A percentile compares a stretch with the other conserved stretches of the same genome.
These are phyloP conservation scores for Tricholoma sp. DNA, from an alignment of 768 basidiomycete genomes.

Conservation along the genomic window DNA sequence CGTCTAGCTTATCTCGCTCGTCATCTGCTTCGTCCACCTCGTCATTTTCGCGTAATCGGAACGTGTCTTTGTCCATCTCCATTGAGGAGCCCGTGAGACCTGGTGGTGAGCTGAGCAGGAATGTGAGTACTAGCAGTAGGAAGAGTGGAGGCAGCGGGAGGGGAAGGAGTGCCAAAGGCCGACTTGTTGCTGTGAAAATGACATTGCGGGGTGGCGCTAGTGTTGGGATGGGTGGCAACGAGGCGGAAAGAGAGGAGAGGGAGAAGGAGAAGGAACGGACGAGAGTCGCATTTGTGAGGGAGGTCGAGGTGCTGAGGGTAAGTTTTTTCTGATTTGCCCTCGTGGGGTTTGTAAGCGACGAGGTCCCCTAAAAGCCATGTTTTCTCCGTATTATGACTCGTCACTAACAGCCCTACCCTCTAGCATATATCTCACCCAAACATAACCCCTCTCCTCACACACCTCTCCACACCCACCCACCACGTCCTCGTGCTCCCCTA, in stretches of 20 bases:
- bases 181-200: constrained; percentile 44
- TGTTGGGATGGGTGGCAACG: constrained; percentile 15
- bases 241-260: constrained; percentile 29
- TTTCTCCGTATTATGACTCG: too few relatives aligned
- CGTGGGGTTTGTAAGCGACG: background rate
- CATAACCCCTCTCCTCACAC: constrained; percentile 66
- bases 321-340: constrained; percentile 24
- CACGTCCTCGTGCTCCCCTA: constrained; percentile 79
- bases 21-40: constrained; percentile 11
- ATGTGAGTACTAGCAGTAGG: background rate
- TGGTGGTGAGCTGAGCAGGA: background rate
- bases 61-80: constrained; percentile 2
- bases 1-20: constrained; percentile 8
- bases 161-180: constrained; percentile 2
- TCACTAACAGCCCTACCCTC: background rate
- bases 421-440: constrained; percentile 80
- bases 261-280: constrained; percentile 61
- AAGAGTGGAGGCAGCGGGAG: background rate
- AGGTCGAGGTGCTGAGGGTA: constrained; percentile 81
- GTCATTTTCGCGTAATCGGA: background rate
- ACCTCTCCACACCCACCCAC: constrained; percentile 66
- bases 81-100: constrained; percentile 4
- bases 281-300: constrained; percentile 71
- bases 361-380: background rate
- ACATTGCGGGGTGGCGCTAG: constrained; percentile 34